These are phyloP conservation scores for Linnemannia schmuckeri DNA, from an alignment of 192 early-diverging fungal species.

Conservation along the genomic window DNA sequence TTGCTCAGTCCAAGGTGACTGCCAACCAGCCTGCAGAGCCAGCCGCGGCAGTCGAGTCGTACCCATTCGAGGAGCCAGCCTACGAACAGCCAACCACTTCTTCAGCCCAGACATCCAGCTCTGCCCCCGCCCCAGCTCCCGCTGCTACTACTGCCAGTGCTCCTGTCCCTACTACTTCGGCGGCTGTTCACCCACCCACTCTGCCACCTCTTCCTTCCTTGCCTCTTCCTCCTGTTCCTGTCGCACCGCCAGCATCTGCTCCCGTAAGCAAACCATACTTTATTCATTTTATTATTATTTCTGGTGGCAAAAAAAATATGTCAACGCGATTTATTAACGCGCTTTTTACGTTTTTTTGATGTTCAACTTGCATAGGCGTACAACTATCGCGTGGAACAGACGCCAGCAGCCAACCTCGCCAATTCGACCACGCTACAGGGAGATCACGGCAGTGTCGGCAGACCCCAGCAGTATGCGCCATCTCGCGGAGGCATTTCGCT, in stretches of 20 bases:
- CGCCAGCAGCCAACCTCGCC: constrained; percentile 55
- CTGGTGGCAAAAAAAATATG: background rate
- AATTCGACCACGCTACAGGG: constrained; percentile 32
- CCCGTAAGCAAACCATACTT: constrained; percentile 1
- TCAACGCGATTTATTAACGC: background rate
- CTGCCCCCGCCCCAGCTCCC: constrained; percentile 3
- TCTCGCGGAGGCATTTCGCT: constrained; percentile 38
- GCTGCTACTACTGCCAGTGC: background rate
- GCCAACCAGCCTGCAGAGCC: constrained; percentile 39
- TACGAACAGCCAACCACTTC: constrained; percentile 24
- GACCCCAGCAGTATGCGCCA: constrained; percentile 45
- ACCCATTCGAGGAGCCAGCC: constrained; percentile 32
- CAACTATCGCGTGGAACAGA: constrained; percentile 35
- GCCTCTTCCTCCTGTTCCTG: background rate
- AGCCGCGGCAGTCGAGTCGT: constrained; percentile 18
- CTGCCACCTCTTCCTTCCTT: background rate
- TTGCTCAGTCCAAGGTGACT: constrained; percentile 62
- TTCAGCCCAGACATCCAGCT: background rate
- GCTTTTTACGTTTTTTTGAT: background rate
- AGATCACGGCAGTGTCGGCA: constrained; percentile 49
- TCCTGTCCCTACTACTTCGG: background rate
- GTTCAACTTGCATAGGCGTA: constrained; percentile 13
- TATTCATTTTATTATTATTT: background rate
- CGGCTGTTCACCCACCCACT: constrained; percentile 9
- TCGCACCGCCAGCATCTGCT: background rate